Evolutionary conservation across 768 basidiomycete species (phyloP).

Genomic region (Suillus cothurnatus): DNA sequence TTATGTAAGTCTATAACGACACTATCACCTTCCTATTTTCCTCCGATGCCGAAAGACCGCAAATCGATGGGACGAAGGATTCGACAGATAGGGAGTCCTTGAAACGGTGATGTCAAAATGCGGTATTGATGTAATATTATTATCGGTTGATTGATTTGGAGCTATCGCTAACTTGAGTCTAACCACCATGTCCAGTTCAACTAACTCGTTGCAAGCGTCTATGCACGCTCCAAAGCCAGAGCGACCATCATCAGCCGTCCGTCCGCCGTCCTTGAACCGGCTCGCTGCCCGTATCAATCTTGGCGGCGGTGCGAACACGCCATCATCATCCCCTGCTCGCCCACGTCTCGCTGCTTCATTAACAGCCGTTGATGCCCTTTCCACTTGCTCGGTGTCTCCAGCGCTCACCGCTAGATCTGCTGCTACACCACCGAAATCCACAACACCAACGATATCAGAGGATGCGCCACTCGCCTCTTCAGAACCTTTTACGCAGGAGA

Average conservation of each 20-base stretch:
- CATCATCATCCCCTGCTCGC: constrained; percentile 40
- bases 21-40: neutral
- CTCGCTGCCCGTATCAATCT: constrained; percentile 76
- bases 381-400: constrained; percentile 70
- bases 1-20: neutral
- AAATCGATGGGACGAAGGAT: neutral
- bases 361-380: constrained; percentile 63
- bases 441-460: constrained; percentile 42
- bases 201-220: constrained; percentile 33
- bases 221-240: constrained; percentile 42
- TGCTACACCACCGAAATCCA: constrained; percentile 43
- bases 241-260: constrained; percentile 33
- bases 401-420: constrained; percentile 46
- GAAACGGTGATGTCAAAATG: constrained; percentile 3
- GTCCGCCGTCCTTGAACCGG: constrained; percentile 78
- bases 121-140: constrained; percentile 3
- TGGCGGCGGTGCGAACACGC: constrained; percentile 28
- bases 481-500: constrained; percentile 64
- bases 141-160: constrained; percentile 5
- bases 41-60: neutral
- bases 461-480: constrained; percentile 31
- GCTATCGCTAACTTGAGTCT: constrained; percentile 7
- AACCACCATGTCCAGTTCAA: constrained; percentile 33
- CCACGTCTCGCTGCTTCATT: constrained; percentile 80
- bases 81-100: neutral